phyloP scores from a whole-genome alignment of 805 yeast species.

The Lachancea thermotolerans region DNA sequence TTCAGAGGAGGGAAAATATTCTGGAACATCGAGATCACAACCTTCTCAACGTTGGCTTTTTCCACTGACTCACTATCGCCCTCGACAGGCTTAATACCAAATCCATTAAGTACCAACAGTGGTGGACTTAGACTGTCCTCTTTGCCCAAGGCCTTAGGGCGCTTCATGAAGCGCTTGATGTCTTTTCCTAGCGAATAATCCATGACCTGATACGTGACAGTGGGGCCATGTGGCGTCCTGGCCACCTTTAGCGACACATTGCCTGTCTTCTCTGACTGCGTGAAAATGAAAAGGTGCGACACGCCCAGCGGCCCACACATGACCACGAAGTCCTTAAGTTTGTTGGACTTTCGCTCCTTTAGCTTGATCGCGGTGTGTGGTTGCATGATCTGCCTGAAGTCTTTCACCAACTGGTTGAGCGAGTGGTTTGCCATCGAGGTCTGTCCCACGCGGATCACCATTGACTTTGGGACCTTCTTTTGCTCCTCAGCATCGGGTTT shows the following conservation, averaged over 20 bases:
- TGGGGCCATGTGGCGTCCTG: slow-evolving; percentile 91
- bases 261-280: slow-evolving; percentile 72
- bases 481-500: slow-evolving; percentile 55
- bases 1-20: slow-evolving; percentile 93
- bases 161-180: slow-evolving; percentile 57
- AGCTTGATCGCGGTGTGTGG: slow-evolving; percentile 93
- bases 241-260: slow-evolving; percentile 77
- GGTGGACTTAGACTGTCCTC: slow-evolving; percentile 80
- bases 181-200: slow-evolving; percentile 80
- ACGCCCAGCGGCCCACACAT: slow-evolving; percentile 98
- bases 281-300: slow-evolving; percentile 78
- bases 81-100: slow-evolving; percentile 32
- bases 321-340: slow-evolving; percentile 87
- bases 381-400: slow-evolving; percentile 85
- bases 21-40: slow-evolving; percentile 84
- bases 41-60: slow-evolving; percentile 60
- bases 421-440: slow-evolving; percentile 57
- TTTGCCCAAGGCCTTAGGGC: slow-evolving; percentile 70
- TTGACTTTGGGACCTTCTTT: slow-evolving; percentile 78
- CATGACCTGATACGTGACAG: slow-evolving; percentile 71
- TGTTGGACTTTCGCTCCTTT: slow-evolving; percentile 80
- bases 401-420: slow-evolving; percentile 75
- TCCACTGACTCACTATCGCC: slow-evolving; percentile 14
- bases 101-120: slow-evolving; percentile 87
- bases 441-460: slow-evolving; percentile 83